Evolutionary conservation across 108 stramenopile species (phyloP), one percentile per base, ranked within the genome.

Genomic region (Ochromonas danica): DNA sequence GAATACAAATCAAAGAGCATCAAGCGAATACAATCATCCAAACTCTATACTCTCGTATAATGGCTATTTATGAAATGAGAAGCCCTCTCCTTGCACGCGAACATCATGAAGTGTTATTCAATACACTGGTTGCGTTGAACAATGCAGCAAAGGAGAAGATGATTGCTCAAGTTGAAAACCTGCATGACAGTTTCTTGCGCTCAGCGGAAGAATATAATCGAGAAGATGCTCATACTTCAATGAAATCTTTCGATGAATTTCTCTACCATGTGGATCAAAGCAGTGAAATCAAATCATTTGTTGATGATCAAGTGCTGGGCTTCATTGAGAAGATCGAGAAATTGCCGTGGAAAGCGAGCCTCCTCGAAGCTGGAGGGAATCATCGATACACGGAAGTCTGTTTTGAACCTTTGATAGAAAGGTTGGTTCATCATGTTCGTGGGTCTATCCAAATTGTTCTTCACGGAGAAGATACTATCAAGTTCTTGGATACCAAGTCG

Each of bases 331-430:
- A 42, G 31, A 42, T 75, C 36, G 51, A 45, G 22, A 41, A 33
- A 33, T 41, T 75, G 40, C 72, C 72, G 22, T 75, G 6, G 40
- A 45, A 17, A 42, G 6, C 40, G 3, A 42, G 30, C 38, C 10
- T 27, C 17, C 3, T 6, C 43, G 72, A 3, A 6, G 17, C 31
- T 10, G 67, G 67, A 31, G 67, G 67, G 10, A 22, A 22, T 10
- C 10, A 22, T 22, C 14, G 40, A 31, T 31, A 40, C 14, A 42
- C n/a, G n/a, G 82, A 83, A 30, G 31, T 83, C 0, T 43, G 75
- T 6, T 42, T 61, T 43, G 82, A 83, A 72, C 79, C 82, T 17
- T 63, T 79, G 1, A 45, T 80, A 22, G 65, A 1, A 60, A 83
- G 79, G 43, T 65, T 83, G 39, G 79, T 83, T 1, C 1, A 10